A percentile compares a stretch with the other conserved stretches of the same genome.
These are phyloP conservation scores for Naganishia friedmannii DNA, from an alignment of 768 basidiomycete species.

Conservation along the genomic window DNA sequence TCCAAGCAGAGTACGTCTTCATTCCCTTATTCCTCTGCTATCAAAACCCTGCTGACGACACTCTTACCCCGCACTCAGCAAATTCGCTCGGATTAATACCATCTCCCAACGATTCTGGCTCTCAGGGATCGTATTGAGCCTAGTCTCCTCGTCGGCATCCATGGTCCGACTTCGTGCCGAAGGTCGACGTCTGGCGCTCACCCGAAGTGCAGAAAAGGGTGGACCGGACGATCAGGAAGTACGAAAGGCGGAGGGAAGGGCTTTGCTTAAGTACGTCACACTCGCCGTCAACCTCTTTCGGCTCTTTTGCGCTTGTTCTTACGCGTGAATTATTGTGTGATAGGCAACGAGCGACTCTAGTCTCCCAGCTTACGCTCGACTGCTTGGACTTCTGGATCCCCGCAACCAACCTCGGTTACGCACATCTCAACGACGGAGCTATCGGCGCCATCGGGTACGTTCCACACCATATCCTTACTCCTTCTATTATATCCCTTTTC, in stretches of 20 bases:
- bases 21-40: neutral
- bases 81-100: conserved; percentile 63
- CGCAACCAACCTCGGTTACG: conserved; percentile 71
- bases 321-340: neutral
- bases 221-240: conserved; percentile 63
- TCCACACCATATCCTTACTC: neutral
- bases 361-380: conserved; percentile 80
- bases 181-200: conserved; percentile 37
- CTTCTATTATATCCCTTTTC: neutral
- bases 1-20: conserved; percentile 42
- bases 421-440: conserved; percentile 75
- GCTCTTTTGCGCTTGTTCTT: neutral
- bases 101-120: conserved; percentile 82
- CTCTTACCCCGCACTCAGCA: conserved; percentile 64
- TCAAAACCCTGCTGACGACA: conserved; percentile 59
- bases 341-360: conserved; percentile 62
- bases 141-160: conserved; percentile 55
- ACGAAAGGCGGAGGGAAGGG: conserved; percentile 64
- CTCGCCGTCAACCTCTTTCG: neutral
- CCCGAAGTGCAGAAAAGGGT: conserved; percentile 35
- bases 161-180: conserved; percentile 47
- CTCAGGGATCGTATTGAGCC: conserved; percentile 75
- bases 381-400: conserved; percentile 85
- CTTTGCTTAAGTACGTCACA: conserved; percentile 55
- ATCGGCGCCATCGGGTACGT: conserved; percentile 81